Evolutionary conservation across 2,329 filamentous ascomycete genomes (phyloP), one percentile per base, ranked within the genome.

Genomic region (Thielaviopsis populi): DNA sequence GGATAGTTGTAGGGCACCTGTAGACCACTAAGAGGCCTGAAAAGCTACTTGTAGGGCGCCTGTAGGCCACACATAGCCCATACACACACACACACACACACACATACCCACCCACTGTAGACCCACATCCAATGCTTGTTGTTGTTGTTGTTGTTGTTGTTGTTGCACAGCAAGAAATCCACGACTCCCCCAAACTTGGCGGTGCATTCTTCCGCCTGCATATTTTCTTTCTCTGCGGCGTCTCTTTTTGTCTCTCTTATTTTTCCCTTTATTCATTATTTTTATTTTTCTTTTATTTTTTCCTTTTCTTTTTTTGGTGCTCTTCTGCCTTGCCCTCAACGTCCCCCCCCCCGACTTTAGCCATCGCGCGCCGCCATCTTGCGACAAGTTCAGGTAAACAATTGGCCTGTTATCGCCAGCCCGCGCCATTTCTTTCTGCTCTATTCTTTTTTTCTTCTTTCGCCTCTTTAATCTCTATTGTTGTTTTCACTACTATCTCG

Each of bases 361-460:
- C 19, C 13, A 24, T 27, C 46, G 46, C 46, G 46, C 22, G 46
- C 46, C 43, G 8, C 17, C 30, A 19, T 58, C 43, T 53, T 56
- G 58, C 58, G 17, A 37, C 37, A 43, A 42, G 40, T 22, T 10
- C 19, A 50, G 17, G 22, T 22, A 22, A 13, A 22, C 46, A 50
- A 27, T 50, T 50, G 22, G 54, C 46, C 59, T 46, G 7, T 48
- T 61, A 37, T 61, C 59, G 22, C 59, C 42, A 46, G 30, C 42
- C 22, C 24, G 43, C 40, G 10, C 4, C 19, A 50, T 50, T 50
- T 50, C 15, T 50, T 50, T 50, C 15, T 15, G 10, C 11, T 27
- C 46, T 50, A 50, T 27, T 50, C 11, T 7, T 13, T 37, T 33
- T 3, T 33, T 7, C 5, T 13, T 37, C 7, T 3, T 33, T 7